phyloP scores from a whole-genome alignment of 2,329 filamentous ascomycete species.

The Xylariales sp. region DNA sequence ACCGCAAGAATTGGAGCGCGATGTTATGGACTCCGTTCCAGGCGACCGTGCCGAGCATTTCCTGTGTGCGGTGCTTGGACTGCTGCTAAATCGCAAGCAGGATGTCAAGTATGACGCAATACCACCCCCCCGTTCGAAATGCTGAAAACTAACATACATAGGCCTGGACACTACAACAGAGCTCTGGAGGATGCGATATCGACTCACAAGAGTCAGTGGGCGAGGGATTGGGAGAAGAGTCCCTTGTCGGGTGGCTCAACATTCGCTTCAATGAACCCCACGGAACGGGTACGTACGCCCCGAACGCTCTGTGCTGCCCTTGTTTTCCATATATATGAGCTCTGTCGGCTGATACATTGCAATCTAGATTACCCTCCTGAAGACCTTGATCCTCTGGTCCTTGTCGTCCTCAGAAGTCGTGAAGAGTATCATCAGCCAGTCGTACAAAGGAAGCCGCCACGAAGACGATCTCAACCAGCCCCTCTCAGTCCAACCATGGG shows the following conservation, averaged over 20 bases:
- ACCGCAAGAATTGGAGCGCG: slow-evolving; percentile 89
- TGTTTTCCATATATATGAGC: too few species aligned
- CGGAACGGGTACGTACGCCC: slow-evolving; percentile 66
- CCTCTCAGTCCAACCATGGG: slow-evolving; percentile 86
- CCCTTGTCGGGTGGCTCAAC: slow-evolving; percentile 75
- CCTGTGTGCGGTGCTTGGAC: slow-evolving; percentile 79
- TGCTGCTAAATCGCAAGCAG: slow-evolving; percentile 95
- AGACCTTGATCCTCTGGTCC: slow-evolving; percentile 81
- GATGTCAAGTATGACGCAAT: slow-evolving; percentile 79
- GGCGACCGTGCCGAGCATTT: slow-evolving; percentile 83
- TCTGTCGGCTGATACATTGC: slow-evolving; percentile 16
- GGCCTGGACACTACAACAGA: slow-evolving; percentile 85
- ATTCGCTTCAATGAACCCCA: slow-evolving; percentile 78
- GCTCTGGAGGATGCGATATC: slow-evolving; percentile 91
- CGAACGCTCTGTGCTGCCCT: too few species aligned
- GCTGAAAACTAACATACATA: slow-evolving; percentile 34
- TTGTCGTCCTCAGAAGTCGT: slow-evolving; percentile 83
- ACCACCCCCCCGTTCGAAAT: slow-evolving; percentile 2
- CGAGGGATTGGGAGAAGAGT: slow-evolving; percentile 76
- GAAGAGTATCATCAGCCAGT: slow-evolving; percentile 75
- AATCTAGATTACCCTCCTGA: slow-evolving; percentile 71
- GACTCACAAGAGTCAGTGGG: slow-evolving; percentile 84
- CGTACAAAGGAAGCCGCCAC: slow-evolving; percentile 83
- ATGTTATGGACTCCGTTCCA: slow-evolving; percentile 71
- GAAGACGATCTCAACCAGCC: slow-evolving; percentile 78